These are phyloP conservation scores for Botrytis medusae DNA, from an alignment of 2,329 filamentous ascomycete species.

Conservation along the genomic window DNA sequence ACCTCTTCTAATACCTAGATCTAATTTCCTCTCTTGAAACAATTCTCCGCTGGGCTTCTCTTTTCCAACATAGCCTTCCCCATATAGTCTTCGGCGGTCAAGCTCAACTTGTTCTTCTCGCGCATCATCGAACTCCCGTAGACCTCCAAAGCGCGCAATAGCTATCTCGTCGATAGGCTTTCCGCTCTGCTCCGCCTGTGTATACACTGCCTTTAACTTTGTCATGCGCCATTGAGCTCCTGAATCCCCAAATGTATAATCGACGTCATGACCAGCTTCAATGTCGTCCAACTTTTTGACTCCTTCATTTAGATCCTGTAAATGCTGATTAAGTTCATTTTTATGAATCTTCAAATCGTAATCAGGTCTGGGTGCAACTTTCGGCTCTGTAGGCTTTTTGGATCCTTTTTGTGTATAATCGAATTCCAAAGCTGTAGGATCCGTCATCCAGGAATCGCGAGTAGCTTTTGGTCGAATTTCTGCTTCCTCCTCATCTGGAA, in stretches of 20 bases:
- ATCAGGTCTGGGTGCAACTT: conserved; percentile 36
- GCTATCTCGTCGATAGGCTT: conserved; percentile 79
- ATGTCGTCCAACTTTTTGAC: conserved; percentile 52
- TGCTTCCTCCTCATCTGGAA: conserved; percentile 52
- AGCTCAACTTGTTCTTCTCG: conserved; percentile 91
- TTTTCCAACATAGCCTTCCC: conserved; percentile 79
- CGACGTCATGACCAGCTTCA: conserved; percentile 60
- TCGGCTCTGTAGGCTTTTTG: conserved; percentile 52
- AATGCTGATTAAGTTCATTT: conserved; percentile 75
- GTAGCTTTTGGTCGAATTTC: conserved; percentile 41
- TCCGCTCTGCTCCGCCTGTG: conserved; percentile 70
- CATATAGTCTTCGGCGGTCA: conserved; percentile 79
- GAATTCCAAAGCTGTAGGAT: conserved; percentile 75
- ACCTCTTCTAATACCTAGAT: conserved; percentile 51
- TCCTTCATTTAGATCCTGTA: conserved; percentile 59
- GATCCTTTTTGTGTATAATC: conserved; percentile 72
- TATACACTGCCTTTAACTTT: conserved; percentile 83
- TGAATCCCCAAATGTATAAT: conserved; percentile 84
- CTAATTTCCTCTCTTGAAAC: conserved; percentile 71
- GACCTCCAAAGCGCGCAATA: conserved; percentile 73
- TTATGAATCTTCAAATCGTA: conserved; percentile 57
- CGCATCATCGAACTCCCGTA: conserved; percentile 87
- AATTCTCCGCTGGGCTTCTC: conserved; percentile 86
- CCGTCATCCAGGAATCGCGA: conserved; percentile 94
- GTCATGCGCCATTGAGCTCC: conserved; percentile 97